A percentile compares a stretch with the other conserved stretches of the same genome.
Evolutionary conservation across 164 flowering plant genomes (phyloP).

Genomic region (Macadamia integrifolia): DNA sequence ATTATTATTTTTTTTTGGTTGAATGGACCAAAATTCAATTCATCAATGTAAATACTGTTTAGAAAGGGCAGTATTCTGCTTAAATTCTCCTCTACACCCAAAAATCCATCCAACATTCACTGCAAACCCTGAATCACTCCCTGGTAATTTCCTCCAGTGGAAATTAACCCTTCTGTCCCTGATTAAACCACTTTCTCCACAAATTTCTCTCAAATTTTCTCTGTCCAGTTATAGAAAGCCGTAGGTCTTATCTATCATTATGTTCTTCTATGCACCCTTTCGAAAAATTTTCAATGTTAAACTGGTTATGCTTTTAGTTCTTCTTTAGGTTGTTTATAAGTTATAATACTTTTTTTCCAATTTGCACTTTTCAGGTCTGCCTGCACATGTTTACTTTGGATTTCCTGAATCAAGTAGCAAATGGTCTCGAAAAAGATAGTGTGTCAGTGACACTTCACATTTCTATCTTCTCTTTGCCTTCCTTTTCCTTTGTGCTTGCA

Average conservation of each 20-base stretch:
- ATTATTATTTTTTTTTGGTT: no score
- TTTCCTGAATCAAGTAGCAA: conserved; percentile 89
- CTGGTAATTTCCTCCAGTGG: no score
- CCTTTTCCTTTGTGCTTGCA: not conserved
- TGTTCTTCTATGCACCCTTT: not conserved
- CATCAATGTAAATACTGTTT: no score
- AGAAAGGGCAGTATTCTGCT: no score
- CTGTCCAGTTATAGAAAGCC: not conserved
- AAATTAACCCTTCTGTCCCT: no score
- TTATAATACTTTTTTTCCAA: not conserved
- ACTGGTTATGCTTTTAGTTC: not conserved
- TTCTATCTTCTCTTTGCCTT: not conserved
- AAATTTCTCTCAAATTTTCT: no score
- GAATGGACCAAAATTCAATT: no score
- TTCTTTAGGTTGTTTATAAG: not conserved
- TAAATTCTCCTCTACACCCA: no score
- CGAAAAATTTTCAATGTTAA: not conserved
- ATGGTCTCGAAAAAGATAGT: conserved; percentile 93
- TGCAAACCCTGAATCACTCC: no score
- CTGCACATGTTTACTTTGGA: conserved; percentile 95
- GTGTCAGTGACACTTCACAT: conserved; percentile 41
- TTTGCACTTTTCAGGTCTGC: conserved; percentile 67
- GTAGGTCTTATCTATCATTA: not conserved
- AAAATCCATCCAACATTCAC: no score
- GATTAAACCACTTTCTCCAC: no score